Evolutionary conservation across 2,329 filamentous ascomycete species (phyloP).

Genomic region (Xylaria sp.): DNA sequence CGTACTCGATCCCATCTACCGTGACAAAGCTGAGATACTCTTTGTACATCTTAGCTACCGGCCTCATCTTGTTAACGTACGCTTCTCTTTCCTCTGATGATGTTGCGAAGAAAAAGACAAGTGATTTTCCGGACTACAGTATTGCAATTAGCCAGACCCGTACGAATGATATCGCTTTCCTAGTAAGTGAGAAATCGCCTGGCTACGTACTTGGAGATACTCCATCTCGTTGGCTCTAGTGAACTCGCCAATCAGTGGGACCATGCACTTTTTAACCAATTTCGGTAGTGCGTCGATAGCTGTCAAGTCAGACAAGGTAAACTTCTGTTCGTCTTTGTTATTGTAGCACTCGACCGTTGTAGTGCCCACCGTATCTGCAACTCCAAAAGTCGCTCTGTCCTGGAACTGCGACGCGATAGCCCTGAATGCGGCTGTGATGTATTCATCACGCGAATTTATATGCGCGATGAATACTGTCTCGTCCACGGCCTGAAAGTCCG

Average conservation of each 20-base stretch:
- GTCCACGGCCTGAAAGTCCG: conserved; percentile 53
- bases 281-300: conserved; percentile 51
- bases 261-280: conserved; percentile 54
- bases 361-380: conserved; percentile 39
- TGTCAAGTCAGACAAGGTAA: conserved; percentile 50
- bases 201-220: conserved; percentile 52
- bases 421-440: conserved; percentile 49
- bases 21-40: conserved; percentile 62
- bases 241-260: conserved; percentile 57
- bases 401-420: conserved; percentile 51
- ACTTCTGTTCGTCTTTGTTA: conserved; percentile 53
- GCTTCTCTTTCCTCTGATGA: conserved; percentile 48
- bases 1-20: conserved; percentile 59
- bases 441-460: conserved; percentile 47
- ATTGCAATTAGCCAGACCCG: conserved; percentile 6
- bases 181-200: neutral
- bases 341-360: conserved; percentile 55
- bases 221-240: conserved; percentile 59
- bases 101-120: conserved; percentile 54
- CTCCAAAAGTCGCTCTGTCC: conserved; percentile 58
- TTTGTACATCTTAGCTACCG: conserved; percentile 58
- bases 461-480: conserved; percentile 57
- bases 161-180: neutral
- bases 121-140: conserved; percentile 52
- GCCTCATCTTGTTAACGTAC: conserved; percentile 53